Percentiles rank a stretch among this genome's conserved stretches.
Conservation (phyloP, 306 rosid species). For the Parietaria judaica region DNA sequence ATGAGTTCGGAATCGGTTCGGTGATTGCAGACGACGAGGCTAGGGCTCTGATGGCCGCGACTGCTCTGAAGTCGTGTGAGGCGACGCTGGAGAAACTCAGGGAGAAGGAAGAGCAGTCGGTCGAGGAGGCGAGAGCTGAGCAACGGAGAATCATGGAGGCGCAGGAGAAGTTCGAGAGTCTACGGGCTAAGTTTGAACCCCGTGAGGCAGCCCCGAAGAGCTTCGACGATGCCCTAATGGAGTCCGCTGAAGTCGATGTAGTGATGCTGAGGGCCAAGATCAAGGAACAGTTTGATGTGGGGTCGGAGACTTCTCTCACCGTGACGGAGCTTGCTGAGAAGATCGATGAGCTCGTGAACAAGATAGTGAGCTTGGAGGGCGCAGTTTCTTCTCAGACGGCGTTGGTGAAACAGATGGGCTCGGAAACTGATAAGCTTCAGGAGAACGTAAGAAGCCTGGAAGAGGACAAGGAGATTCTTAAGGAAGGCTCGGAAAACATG, state of each 20-base stretch:
- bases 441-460: conserved; percentile 41
- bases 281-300: conserved; percentile 29
- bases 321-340: conserved; percentile 63
- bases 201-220: conserved; percentile 16
- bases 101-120: conserved; percentile 38
- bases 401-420: conserved; percentile 43
- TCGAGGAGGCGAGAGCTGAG: conserved; percentile 52
- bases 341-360: conserved; percentile 67
- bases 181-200: conserved; percentile 32
- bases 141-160: conserved; percentile 35
- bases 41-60: conserved; percentile 66
- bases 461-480: conserved; percentile 56
- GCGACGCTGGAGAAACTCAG: conserved; percentile 51
- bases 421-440: conserved; percentile 65
- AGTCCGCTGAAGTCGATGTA: conserved; percentile 26
- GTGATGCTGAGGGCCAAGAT: conserved; percentile 19
- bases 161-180: conserved; percentile 33
- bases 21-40: conserved; percentile 71
- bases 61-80: conserved; percentile 71
- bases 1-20: conserved; percentile 46
- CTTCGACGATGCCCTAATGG: conserved; percentile 23
- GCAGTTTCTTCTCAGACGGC: conserved; percentile 51
- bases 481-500: conserved; percentile 40
- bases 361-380: conserved; percentile 59
- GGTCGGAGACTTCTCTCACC: conserved; percentile 34